Evolutionary conservation across 495 filamentous ascomycete species (phyloP).

Genomic region (Letharia lupina): DNA sequence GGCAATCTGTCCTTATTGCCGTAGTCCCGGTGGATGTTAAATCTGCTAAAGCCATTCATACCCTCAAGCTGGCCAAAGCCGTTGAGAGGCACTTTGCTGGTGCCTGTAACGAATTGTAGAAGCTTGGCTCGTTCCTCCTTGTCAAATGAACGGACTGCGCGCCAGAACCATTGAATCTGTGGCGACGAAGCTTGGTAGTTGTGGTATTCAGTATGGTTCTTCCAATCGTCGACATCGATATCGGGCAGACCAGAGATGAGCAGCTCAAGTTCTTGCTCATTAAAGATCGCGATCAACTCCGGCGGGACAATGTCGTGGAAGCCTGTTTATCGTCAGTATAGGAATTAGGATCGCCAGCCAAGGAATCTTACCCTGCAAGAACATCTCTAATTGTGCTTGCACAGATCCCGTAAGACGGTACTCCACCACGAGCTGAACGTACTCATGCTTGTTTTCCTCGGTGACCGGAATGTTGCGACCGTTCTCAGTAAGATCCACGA

Average conservation of each 20-base stretch:
- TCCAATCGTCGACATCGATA: slow-evolving; percentile 98
- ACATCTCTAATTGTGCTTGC: slow-evolving; percentile 86
- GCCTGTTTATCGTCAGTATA: slow-evolving; percentile 42
- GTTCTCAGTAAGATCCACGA: slow-evolving; percentile 77
- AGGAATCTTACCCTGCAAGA: slow-evolving; percentile 66
- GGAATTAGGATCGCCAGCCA: slow-evolving; percentile 4
- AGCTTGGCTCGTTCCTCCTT: slow-evolving; percentile 98
- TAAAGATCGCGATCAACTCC: slow-evolving; percentile 94
- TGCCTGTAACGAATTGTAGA: slow-evolving; percentile 96
- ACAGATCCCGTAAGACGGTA: slow-evolving; percentile 86
- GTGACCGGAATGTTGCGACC: slow-evolving; percentile 90
- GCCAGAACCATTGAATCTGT: slow-evolving; percentile 99
- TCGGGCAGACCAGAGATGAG: slow-evolving; percentile 95
- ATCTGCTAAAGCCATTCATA: slow-evolving; percentile 96
- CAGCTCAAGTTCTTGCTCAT: slow-evolving; percentile 94
- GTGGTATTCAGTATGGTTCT: slow-evolving; percentile 96
- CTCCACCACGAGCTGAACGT: slow-evolving; percentile 88
- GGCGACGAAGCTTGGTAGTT: slow-evolving; percentile 92
- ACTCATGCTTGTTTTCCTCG: slow-evolving; percentile 97
- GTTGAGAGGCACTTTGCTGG: slow-evolving; percentile 96
- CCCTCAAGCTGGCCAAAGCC: slow-evolving; percentile 98
- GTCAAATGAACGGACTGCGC: slow-evolving; percentile 93
- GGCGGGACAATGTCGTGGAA: slow-evolving; percentile 98
- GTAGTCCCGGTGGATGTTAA: slow-evolving; percentile 99
- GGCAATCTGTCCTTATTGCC: slow-evolving; percentile 95